Conservation (phyloP, 164 flowering plant species). For the Stephania yunnanensis region DNA sequence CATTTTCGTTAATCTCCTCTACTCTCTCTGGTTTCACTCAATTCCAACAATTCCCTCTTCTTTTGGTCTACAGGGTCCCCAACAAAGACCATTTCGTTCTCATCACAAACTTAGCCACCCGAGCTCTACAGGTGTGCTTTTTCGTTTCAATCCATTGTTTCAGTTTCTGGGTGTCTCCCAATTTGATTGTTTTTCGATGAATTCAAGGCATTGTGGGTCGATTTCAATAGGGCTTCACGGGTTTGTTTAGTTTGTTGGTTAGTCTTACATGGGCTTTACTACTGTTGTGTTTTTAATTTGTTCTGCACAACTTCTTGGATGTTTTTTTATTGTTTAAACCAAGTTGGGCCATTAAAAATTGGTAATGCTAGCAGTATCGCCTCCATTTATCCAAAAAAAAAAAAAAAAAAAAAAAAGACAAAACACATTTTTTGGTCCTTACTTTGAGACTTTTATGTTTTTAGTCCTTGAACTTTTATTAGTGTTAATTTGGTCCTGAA, state of each 20-base stretch:
- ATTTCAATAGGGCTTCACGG: too few relatives aligned
- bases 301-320: background rate
- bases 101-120: constrained; percentile 21
- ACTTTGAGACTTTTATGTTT: too few relatives aligned
- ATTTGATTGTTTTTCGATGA: background rate
- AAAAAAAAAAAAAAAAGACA: background rate
- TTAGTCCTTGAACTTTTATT: too few relatives aligned
- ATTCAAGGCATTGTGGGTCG: too few relatives aligned
- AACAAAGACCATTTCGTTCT: constrained; percentile 29
- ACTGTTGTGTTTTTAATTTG: background rate
- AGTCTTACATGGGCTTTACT: background rate
- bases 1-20: constrained; percentile 2
- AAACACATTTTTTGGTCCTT: too few relatives aligned
- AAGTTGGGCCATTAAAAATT: background rate
- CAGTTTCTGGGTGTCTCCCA: background rate
- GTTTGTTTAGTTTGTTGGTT: background rate
- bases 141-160: background rate
- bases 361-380: background rate
- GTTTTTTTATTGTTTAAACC: background rate
- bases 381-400: too few relatives aligned
- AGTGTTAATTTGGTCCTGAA: too few relatives aligned
- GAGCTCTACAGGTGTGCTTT: constrained; percentile 34
- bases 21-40: background rate
- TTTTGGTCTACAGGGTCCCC: constrained; percentile 38
- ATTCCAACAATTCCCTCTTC: background rate